Percentiles rank a stretch among this genome's conserved stretches.
Evolutionary conservation across 345 rosid species (phyloP).

Genomic region (Theobroma cacao): DNA sequence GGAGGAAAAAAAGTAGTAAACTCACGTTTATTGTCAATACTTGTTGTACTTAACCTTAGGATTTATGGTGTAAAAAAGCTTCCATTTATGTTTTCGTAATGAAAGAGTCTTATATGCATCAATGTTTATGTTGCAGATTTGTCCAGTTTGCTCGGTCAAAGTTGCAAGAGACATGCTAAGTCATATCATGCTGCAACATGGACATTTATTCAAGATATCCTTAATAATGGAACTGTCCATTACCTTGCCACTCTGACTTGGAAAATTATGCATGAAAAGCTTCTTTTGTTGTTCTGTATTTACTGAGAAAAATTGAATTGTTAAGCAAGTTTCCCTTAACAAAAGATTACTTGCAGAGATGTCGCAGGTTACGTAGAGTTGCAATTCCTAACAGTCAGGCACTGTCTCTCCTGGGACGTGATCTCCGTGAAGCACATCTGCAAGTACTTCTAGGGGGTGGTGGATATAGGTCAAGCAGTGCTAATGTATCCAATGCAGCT

Average conservation of each 20-base stretch:
- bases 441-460: slow-evolving; percentile 60
- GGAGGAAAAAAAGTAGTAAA: background rate
- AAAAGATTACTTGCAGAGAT: slow-evolving; percentile 59
- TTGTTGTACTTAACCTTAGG: background rate
- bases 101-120: slow-evolving; percentile 17
- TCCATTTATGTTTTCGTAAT: slow-evolving; percentile 17
- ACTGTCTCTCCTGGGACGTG: slow-evolving; percentile 54
- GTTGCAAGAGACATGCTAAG: slow-evolving; percentile 51
- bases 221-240: slow-evolving; percentile 17
- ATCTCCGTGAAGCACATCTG: slow-evolving; percentile 61
- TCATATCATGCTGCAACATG: slow-evolving; percentile 53
- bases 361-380: slow-evolving; percentile 52
- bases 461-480: slow-evolving; percentile 46
- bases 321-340: slow-evolving; percentile 32
- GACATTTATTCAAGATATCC: slow-evolving; percentile 64
- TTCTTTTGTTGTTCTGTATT: background rate
- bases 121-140: slow-evolving; percentile 40
- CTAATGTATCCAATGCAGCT: slow-evolving; percentile 40
- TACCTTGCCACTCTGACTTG: background rate
- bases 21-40: background rate
- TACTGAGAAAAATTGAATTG: background rate
- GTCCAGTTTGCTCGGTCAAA: slow-evolving; percentile 57
- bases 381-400: slow-evolving; percentile 60
- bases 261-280: background rate
- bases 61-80: background rate